Base-by-base conservation (phyloP, 1,284 basidiomycete genomes). In the Bondarzewia mesenterica region DNA sequence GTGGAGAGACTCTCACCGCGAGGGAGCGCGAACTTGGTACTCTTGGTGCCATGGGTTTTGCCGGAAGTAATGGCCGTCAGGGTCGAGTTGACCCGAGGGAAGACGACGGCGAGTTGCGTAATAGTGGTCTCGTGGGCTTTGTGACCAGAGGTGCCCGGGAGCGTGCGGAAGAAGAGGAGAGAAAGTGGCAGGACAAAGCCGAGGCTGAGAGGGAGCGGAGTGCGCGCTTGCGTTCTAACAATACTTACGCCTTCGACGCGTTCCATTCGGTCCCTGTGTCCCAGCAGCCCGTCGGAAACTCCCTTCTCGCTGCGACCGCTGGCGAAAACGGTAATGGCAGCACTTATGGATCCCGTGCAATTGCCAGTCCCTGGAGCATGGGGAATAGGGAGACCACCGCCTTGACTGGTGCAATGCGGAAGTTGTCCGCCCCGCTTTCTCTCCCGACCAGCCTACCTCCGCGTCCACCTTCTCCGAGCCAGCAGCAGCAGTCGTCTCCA, bases 141-240 rank as follows among this genome's bases (percentile, higher is more conserved):
- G 61, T 66, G 51, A 25, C 71, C 15, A 77, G 81, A 14, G 77
- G 79, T 10, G 69, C 76, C 15, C 70, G 80, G 27, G 79, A 82
- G 55, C 74, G 82, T 12, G 73, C 72, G 5, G 75, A 83, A 48
- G 75, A 84, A 47, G 82, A 85, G 36, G 82, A 85, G 51, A 80
- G 74, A 15, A 78, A 82, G 56, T 69, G 78, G 29, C 69, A 75
- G 48, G 67, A 75, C 48, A 65, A 65, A 50, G 60, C 70, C 27
- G 75, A 75, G 53, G 54, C 44, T 16, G 80, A 78, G 56, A 76
- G 73, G 59, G 79, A 82, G 50, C 53, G 64, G 53, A 49, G 55
- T 50, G 50, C 67, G 52, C 67, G 72, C 29, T 61, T 76, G 48
- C 58, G 71, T 42, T 70, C 67, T 51, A 70, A 56, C 55, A 68